Evolutionary conservation across 2,329 filamentous ascomycete species (phyloP).

Genomic region (Ilyonectria destructans): DNA sequence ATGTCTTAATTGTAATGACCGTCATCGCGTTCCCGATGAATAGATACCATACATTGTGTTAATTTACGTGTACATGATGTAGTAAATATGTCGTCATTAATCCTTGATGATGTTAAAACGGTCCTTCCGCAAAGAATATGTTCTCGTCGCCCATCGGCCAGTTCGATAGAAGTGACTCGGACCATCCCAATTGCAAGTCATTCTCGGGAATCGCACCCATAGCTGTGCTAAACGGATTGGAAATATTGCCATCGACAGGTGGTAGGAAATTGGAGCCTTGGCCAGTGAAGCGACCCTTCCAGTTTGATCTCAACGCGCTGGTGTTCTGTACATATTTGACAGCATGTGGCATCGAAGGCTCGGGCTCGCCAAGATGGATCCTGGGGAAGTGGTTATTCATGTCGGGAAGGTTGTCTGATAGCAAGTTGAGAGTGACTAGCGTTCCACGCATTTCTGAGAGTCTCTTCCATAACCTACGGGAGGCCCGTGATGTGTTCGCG

Average conservation of each 20-base stretch:
- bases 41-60: too few relatives aligned
- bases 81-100: not conserved
- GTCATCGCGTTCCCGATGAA: too few relatives aligned
- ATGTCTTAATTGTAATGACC: not conserved
- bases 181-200: not conserved
- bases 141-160: not conserved
- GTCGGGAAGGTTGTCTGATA: not conserved
- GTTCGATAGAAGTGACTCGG: not conserved
- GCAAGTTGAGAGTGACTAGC: not conserved
- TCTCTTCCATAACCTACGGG: slow-evolving; percentile 4
- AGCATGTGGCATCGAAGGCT: not conserved
- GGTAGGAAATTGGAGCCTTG: not conserved
- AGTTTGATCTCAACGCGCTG: not conserved
- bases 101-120: not conserved
- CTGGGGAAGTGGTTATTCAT: not conserved
- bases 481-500: slow-evolving; percentile 9
- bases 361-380: not conserved
- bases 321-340: not conserved
- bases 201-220: not conserved
- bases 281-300: not conserved
- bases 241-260: not conserved
- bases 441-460: slow-evolving; percentile 1
- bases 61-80: too few relatives aligned
- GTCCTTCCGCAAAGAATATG: not conserved
- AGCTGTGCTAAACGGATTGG: not conserved